Conservation (phyloP, 331 rosid species). For the Cydonia oblonga region DNA sequence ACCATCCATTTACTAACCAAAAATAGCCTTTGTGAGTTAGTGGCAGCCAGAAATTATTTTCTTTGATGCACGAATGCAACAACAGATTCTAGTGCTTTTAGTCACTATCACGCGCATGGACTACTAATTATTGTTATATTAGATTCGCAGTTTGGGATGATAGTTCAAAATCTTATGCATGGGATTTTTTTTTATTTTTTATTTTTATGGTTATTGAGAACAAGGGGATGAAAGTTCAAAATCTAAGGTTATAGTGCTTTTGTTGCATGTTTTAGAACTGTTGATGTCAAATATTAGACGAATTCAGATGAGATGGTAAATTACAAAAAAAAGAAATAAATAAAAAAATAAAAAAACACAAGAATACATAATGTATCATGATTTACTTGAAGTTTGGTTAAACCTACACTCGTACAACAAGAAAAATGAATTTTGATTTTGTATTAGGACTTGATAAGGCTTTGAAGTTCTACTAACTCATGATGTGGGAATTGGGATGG, state of each 20-base stretch:
- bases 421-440: too few species aligned
- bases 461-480: not conserved
- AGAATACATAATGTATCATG: not conserved
- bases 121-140: not conserved
- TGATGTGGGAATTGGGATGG: not conserved
- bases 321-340: not conserved
- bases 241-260: too few species aligned
- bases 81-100: not conserved
- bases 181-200: not conserved
- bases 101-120: not conserved
- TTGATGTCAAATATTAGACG: too few species aligned
- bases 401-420: not conserved
- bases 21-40: not conserved
- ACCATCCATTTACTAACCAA: not conserved
- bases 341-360: not conserved
- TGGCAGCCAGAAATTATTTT: not conserved
- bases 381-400: not conserved
- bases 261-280: too few species aligned
- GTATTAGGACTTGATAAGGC: not conserved
- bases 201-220: not conserved
- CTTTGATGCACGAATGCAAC: constrained; percentile 10
- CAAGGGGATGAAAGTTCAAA: not conserved
- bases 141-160: not conserved
- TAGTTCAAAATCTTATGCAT: not conserved
- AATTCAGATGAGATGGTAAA: not conserved